Percentiles rank a stretch among this genome's conserved stretches.
These are phyloP conservation scores for Prunus fruticosa DNA, from an alignment of 306 rosid genomes.

Conservation along the genomic window DNA sequence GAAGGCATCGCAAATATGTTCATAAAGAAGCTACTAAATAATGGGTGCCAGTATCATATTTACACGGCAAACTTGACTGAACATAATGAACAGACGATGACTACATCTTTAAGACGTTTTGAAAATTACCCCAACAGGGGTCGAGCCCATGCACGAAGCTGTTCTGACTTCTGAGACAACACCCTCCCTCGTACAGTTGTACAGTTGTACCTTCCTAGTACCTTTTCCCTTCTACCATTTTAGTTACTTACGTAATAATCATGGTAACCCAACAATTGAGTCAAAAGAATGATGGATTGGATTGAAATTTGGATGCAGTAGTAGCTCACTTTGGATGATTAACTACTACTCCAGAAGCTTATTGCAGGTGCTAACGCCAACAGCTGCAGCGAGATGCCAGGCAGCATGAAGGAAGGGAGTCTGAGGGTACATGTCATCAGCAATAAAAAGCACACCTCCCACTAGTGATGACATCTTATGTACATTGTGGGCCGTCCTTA, in stretches of 20 bases:
- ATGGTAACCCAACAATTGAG: background rate
- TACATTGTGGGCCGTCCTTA: slow-evolving; percentile 70
- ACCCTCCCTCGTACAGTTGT: too few species aligned
- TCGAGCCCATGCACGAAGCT: background rate
- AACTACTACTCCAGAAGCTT: slow-evolving; percentile 77
- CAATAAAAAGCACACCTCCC: slow-evolving; percentile 75
- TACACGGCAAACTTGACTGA: background rate
- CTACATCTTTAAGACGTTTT: background rate
- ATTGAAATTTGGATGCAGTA: background rate
- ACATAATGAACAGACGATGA: too few species aligned
- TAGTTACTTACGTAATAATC: too few species aligned
- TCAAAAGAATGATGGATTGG: background rate
- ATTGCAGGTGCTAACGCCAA: slow-evolving; percentile 88
- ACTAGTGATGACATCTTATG: slow-evolving; percentile 83
- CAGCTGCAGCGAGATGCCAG: slow-evolving; percentile 99
- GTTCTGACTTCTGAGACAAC: too few species aligned
- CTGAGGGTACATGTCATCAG: slow-evolving; percentile 72
- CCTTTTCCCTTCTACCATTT: too few species aligned
- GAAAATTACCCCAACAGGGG: background rate
- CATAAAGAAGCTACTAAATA: background rate
- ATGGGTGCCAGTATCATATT: background rate
- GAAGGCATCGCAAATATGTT: too few species aligned
- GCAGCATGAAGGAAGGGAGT: slow-evolving; percentile 95
- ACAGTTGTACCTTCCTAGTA: too few species aligned
- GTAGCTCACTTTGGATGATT: too few species aligned